Conservation (phyloP, 805 yeast species). For the Myxozyma melibiosi region DNA sequence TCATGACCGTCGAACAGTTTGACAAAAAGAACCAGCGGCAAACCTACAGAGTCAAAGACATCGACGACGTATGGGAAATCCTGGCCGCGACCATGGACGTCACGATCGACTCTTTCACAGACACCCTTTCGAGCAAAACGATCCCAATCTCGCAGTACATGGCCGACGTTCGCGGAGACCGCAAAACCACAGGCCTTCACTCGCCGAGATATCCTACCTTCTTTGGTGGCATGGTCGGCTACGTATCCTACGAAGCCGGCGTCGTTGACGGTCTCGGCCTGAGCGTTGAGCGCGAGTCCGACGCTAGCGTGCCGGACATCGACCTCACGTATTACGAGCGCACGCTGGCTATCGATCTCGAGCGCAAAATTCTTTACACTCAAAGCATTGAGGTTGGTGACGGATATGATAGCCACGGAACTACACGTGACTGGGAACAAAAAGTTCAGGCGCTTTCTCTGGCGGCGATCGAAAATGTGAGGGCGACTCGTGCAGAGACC, state of each 20-base stretch:
- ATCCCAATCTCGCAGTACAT: neutral
- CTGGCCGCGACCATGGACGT: slow-evolving; percentile 6
- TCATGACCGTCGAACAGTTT: neutral
- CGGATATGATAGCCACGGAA: neutral
- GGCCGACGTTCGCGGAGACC: neutral
- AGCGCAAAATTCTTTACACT: slow-evolving; percentile 47
- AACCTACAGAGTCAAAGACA: slow-evolving; percentile 2
- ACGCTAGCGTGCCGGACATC: slow-evolving; percentile 55
- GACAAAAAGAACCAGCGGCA: neutral
- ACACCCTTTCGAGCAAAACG: neutral
- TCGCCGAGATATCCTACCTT: slow-evolving; percentile 58
- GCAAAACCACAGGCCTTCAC: too few species aligned
- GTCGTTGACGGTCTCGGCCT: slow-evolving; percentile 39
- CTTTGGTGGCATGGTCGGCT: slow-evolving; percentile 88
- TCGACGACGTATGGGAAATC: slow-evolving; percentile 26
- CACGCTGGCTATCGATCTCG: slow-evolving; percentile 58
- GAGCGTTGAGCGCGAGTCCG: slow-evolving; percentile 1
- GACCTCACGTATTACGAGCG: slow-evolving; percentile 72
- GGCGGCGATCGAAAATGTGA: neutral
- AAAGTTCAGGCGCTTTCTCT: too few species aligned
- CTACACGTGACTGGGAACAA: neutral
- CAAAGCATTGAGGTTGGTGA: slow-evolving; percentile 4
- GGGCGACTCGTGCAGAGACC: neutral
- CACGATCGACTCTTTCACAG: neutral
- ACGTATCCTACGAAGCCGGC: slow-evolving; percentile 87